Percentiles rank a stretch among this genome's conserved stretches.
Evolutionary conservation across 202 grass and related monocot species (phyloP).

Genomic region (Musa balbisiana): DNA sequence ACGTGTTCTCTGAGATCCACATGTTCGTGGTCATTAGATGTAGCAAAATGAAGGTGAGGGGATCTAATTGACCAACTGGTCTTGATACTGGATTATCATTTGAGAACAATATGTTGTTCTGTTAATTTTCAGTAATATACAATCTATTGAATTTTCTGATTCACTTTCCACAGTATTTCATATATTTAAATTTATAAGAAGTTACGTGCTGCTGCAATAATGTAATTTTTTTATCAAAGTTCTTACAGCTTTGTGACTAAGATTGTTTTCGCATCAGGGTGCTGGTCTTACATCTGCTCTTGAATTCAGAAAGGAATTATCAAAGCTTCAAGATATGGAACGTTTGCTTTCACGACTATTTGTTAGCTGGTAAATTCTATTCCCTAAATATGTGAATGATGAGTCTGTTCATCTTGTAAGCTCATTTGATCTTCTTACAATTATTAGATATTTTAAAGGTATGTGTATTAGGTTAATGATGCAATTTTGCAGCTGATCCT

Average conservation of each 20-base stretch:
- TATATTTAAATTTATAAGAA: too few species aligned
- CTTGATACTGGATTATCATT: too few species aligned
- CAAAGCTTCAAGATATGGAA: conserved; percentile 77
- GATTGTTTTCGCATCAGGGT: conserved; percentile 35
- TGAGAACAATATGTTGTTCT: too few species aligned
- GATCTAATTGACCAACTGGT: too few species aligned
- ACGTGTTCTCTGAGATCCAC: not conserved
- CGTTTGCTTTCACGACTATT: conserved; percentile 86
- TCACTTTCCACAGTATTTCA: not conserved
- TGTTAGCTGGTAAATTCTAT: conserved; percentile 56
- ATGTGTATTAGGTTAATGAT: not conserved
- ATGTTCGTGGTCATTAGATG: too few species aligned
- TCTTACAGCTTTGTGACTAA: too few species aligned
- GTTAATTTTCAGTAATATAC: not conserved
- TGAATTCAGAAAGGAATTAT: conserved; percentile 69
- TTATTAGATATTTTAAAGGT: not conserved
- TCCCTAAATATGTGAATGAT: conserved; percentile 20
- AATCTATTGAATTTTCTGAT: not conserved
- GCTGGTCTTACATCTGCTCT: conserved; percentile 41
- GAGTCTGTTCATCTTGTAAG: conserved; percentile 5
- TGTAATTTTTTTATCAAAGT: too few species aligned
- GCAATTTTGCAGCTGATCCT: not conserved
- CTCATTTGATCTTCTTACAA: not conserved
- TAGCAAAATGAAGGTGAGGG: too few species aligned
- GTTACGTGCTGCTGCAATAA: too few species aligned